Evolutionary conservation across 1,284 basidiomycete genomes (phyloP), one percentile per base, ranked within the genome.

Genomic region (Boletus semigastroideus): DNA sequence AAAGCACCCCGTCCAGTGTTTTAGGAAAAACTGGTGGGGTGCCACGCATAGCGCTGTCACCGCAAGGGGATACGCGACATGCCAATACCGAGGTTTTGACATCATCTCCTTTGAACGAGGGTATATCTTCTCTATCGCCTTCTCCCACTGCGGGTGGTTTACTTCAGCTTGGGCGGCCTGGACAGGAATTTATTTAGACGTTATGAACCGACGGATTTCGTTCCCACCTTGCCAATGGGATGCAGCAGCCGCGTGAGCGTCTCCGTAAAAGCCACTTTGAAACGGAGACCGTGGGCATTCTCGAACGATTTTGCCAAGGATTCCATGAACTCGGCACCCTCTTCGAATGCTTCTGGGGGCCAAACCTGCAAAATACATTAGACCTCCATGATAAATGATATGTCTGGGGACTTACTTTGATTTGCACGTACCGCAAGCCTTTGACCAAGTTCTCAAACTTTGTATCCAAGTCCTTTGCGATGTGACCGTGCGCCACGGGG

Each of bases 161-260:
- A 96, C 92, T 73, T 98, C 95, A 1, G 93, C 95, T 67, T 96
- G 94, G 0, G 94, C 95, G 25, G 90, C 94, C 86, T 93, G 60
- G 14, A 51, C 33, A 56, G 22, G 33, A 38, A 17, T 16, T 52
- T 42, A 52, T 28, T 54, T 34, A 53, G 19, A 22, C 42, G 22
- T 52, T 25, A 22, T 43, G 33, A 25, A 43, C 30, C 12, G 47
- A 25, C 3, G 34, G 14, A 44, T 25, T 20, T 46, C 39, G 12
- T 39, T 42, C 72, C 30, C 54, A 90, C 91, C 78, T 94, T 92
- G 53, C 90, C 90, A 37, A 98, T 92, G 0, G 92, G 91, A 72
- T 97, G 91, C 42, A 98, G 69, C 13, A 98, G 70, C 42, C 86
- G 78, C 4, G 86, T 80, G 37, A 98, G 75, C 0, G 87, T 87